Evolutionary conservation across 1,284 basidiomycete species (phyloP), one percentile per base, ranked within the genome.

Genomic region (Stygiomarasmius scandens): DNA sequence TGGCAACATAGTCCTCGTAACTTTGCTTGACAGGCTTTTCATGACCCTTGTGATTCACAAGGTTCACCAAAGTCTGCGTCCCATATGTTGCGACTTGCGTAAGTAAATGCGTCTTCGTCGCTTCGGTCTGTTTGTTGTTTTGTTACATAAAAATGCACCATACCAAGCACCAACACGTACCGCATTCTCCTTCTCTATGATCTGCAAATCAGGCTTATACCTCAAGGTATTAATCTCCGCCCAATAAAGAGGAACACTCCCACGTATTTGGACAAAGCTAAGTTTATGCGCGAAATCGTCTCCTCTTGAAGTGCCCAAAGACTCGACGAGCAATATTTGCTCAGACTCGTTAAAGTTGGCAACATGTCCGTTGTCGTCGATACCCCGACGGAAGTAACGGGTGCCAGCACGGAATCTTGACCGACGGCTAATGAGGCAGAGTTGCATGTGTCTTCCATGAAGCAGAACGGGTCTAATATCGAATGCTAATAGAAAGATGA

Each of bases 1-100:
- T 76, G n/a, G 77, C 74, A 38, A 98, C 75, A 55, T 87, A 83
- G 29, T 84, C 83, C 72, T 99, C 97, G 69, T 92, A 98, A 0
- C 93, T 95, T 59, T 98, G 96, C 78, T 99, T 99, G 65, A 99
- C 85, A 6, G 95, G 95, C 68, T 89, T 86, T 76, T 99, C 97
- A 71, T 95, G 83, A 0, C 97, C 97, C 67, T 93, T 94, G 66
- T 96, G 93, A 71, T 99, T 98, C 60, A 99, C 91, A 46, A 99
- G 83, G 69, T 95, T 99, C 67, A 98, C 90, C 46, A 98, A 75
- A 63, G 82, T 86, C 66, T 93, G 87, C 56, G 86, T 81, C 14
- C 95, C 93, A 70, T 99, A 99, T 4, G 82, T 74, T 9, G 81
- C 77, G 46, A 89, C 80, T 71, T 94, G 90, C 62, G 89, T 84